phyloP scores from a whole-genome alignment of 2,329 filamentous ascomycete genomes.

The Coleophoma cylindrospora region DNA sequence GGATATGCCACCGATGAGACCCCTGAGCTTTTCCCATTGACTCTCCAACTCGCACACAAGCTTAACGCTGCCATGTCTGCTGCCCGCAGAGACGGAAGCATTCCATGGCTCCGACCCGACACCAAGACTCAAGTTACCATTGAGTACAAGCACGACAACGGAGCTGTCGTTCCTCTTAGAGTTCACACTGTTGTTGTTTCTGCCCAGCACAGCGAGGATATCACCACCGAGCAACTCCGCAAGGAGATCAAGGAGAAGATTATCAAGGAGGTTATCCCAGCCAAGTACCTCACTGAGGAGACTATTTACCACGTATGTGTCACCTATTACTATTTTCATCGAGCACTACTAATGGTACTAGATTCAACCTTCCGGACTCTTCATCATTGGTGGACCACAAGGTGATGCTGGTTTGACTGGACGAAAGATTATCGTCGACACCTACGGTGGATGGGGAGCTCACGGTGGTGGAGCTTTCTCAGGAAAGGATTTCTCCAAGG shows the following conservation, averaged over 20 bases:
- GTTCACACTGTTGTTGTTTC: conserved; percentile 97
- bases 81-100: conserved; percentile 78
- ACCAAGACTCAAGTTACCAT: conserved; percentile 99
- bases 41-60: conserved; percentile 90
- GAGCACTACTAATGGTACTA: conserved; percentile 22
- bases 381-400: conserved; percentile 99
- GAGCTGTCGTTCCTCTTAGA: conserved; percentile 85
- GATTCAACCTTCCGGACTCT: conserved; percentile 96
- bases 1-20: conserved; percentile 99
- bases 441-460: conserved; percentile 99
- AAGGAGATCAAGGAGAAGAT: conserved; percentile 97
- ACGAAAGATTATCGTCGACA: conserved; percentile 98
- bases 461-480: conserved; percentile 99
- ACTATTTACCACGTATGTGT: conserved; percentile 86
- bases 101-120: conserved; percentile 94
- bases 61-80: conserved; percentile 93
- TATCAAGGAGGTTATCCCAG: conserved; percentile 90
- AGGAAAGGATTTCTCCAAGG: conserved; percentile 99
- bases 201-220: conserved; percentile 85
- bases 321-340: not conserved
- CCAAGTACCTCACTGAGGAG: conserved; percentile 84
- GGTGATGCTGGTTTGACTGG: conserved; percentile 98
- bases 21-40: conserved; percentile 92
- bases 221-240: conserved; percentile 86
- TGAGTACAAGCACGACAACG: conserved; percentile 95